phyloP scores from a whole-genome alignment of 108 stramenopile genomes.

The Tribonema minus region DNA sequence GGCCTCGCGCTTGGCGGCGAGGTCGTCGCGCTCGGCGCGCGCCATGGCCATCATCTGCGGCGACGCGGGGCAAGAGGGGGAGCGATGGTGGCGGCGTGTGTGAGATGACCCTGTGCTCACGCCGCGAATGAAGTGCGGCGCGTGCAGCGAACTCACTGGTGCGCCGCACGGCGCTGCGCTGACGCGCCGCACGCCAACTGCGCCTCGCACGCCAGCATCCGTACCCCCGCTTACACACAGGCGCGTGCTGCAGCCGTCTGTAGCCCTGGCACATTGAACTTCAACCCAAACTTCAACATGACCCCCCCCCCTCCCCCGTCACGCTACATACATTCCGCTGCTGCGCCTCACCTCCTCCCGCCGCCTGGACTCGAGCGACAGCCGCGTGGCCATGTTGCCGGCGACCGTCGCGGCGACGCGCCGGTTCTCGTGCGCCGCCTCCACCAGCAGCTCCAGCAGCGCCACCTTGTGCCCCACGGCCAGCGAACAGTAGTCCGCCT shows the following conservation, averaged over 20 bases:
- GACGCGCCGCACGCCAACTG: no score
- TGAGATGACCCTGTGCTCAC: not conserved
- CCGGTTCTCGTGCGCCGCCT: slow-evolving; percentile 25
- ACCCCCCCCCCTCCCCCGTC: not conserved
- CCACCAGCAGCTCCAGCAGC: slow-evolving; percentile 38
- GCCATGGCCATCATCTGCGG: not conserved
- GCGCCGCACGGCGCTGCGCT: no score
- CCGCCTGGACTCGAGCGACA: slow-evolving; percentile 29
- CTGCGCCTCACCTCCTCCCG: slow-evolving; percentile 25
- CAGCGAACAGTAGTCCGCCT: slow-evolving; percentile 14
- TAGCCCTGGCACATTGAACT: not conserved
- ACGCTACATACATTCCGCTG: slow-evolving; percentile 3
- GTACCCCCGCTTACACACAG: no score
- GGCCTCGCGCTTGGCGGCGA: not conserved
- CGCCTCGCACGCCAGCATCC: no score
- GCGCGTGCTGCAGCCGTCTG: no score
- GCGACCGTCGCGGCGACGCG: slow-evolving; percentile 12
- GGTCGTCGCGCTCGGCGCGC: not conserved
- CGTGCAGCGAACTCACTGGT: no score
- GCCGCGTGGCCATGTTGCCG: slow-evolving; percentile 28
- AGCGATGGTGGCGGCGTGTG: not conserved
- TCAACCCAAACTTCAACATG: not conserved
- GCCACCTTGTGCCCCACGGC: slow-evolving; percentile 10
- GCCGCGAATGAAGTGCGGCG: no score
- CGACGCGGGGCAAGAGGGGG: no score